phyloP scores from a whole-genome alignment of 139 green algal species.

The Dunaliella primolecta region DNA sequence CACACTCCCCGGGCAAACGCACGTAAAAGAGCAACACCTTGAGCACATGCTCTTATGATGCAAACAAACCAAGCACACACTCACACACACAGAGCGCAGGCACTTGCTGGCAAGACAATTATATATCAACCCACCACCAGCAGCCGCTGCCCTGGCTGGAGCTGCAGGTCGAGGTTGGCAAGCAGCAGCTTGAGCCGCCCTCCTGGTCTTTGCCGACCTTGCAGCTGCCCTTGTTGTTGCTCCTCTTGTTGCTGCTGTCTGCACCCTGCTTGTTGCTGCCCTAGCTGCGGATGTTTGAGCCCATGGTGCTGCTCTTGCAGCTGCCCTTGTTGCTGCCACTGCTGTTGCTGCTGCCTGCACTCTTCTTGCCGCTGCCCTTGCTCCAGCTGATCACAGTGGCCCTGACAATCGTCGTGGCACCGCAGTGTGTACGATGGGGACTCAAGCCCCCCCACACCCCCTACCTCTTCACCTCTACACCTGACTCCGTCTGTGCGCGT shows the following conservation, averaged over 20 bases:
- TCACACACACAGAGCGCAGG: too few species aligned
- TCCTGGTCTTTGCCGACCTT: not conserved
- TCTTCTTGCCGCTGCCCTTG: not conserved
- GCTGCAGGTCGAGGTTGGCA: not conserved
- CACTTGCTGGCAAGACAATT: too few species aligned
- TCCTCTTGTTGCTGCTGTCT: not conserved
- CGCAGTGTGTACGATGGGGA: too few species aligned
- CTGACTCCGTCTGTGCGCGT: not conserved
- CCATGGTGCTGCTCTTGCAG: not conserved
- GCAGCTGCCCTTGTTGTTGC: not conserved
- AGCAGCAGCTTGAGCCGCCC: not conserved
- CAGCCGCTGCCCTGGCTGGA: not conserved
- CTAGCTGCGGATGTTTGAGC: not conserved
- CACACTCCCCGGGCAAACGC: not conserved
- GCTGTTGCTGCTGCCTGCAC: not conserved
- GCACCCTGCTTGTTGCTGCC: not conserved
- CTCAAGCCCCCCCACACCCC: not conserved
- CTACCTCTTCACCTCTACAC: not conserved
- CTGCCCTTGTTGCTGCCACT: not conserved
- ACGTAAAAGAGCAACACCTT: not conserved
- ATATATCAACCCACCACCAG: not conserved
- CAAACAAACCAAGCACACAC: not conserved
- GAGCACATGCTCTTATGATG: not conserved
- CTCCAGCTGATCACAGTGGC: not conserved
- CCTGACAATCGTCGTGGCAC: not conserved